Evolutionary conservation across 2,329 filamentous ascomycete genomes (phyloP), one percentile per base, ranked within the genome.

Genomic region (Aspergillus terreus): DNA sequence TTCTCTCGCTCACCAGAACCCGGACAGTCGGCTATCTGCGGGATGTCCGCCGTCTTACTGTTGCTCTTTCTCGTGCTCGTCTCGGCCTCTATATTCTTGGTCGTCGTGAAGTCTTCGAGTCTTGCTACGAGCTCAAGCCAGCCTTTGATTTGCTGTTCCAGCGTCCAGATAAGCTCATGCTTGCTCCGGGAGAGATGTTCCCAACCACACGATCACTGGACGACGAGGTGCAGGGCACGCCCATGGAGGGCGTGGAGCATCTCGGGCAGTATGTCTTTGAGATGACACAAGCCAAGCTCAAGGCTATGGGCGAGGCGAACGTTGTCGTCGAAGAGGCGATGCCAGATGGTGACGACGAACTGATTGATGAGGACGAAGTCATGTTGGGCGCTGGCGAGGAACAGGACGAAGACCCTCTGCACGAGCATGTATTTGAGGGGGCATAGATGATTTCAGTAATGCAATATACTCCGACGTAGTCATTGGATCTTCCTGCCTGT

Each of bases 231-330:
- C 75, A 71, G 40, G 73, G 71, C n/a, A 86, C 84, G 1, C 78
- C 83, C 17, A 97, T 99, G 89, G 88, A 92, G 62, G 83, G 88
- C 32, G 86, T 97, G 1, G 92, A 99, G 75, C 94, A 99, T 74
- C 72, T 99, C 33, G 94, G 94, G 0, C 88, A 96, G 72, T 99
- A 96, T 70, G 92, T 99, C 19, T 96, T 84, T 68, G 90, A 99
- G 71, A 99, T 99, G 90, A 95, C 91, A 3, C 82, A 87, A 64
- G 83, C 84, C 6, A 87, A 85, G 70, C 70, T 86, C 1, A 79
- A 83, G 63, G 78, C 77, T 42, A 63, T 85, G 62, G 83, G 78
- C 57, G 72, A 69, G 44, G 73, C 71, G 12, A 63, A 67, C 23
- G 68, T 72, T 10, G 59, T 64, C 23, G 58, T 71, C 30, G 72